These are phyloP conservation scores for Henningerozyma blattae DNA, from an alignment of 805 yeast species.

Conservation along the genomic window DNA sequence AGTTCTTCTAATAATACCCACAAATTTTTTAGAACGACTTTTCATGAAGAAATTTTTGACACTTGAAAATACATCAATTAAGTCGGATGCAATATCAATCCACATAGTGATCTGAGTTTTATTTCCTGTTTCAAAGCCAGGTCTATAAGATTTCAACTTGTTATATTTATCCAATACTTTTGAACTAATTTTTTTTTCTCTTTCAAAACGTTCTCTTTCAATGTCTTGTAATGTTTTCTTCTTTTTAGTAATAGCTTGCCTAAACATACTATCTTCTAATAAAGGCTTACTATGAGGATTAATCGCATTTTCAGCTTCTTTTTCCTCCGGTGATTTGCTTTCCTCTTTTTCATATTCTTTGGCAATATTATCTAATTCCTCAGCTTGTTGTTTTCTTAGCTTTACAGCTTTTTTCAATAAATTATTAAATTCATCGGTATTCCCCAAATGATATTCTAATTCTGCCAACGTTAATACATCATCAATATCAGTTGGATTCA, in stretches of 20 bases:
- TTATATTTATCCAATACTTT: conserved; percentile 44
- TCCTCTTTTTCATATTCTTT: conserved; percentile 3
- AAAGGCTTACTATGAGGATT: conserved; percentile 18
- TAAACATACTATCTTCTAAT: conserved; percentile 21
- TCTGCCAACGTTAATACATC: conserved; percentile 73
- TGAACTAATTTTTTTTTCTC: conserved; percentile 47
- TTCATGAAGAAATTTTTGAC: conserved; percentile 70
- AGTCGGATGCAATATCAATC: conserved; percentile 73
- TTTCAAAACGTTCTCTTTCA: conserved; percentile 35
- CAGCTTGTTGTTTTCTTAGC: conserved; percentile 24
- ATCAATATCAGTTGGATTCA: conserved; percentile 55
- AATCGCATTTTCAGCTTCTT: conserved; percentile 1
- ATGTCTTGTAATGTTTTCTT: conserved; percentile 24
- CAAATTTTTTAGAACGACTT: conserved; percentile 58
- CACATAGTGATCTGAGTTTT: conserved; percentile 60
- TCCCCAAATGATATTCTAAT: conserved; percentile 55
- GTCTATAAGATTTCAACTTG: conserved; percentile 40
- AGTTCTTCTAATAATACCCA: conserved; percentile 52
- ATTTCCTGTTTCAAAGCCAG: conserved; percentile 38
- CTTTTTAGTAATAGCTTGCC: conserved; percentile 16
- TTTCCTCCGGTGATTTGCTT: background rate
- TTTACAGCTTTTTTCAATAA: conserved; percentile 43
- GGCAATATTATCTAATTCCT: conserved; percentile 9
- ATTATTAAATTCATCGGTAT: conserved; percentile 41
- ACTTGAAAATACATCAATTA: conserved; percentile 71